Conservation (phyloP, 768 basidiomycete species). For the Clavulina sp. region DNA sequence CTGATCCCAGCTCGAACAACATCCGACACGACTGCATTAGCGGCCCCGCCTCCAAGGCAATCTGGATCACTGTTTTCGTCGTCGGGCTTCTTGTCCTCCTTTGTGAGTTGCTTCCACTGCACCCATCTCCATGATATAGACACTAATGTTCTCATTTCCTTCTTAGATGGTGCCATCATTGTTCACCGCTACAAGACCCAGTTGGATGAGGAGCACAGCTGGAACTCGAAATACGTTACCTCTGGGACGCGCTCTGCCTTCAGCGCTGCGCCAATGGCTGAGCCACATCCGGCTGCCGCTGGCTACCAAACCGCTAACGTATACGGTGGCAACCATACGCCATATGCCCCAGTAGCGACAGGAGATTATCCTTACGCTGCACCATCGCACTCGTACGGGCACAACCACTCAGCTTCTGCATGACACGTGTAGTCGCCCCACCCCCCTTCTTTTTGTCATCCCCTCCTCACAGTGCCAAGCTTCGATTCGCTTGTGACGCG, state of each 20-base stretch:
- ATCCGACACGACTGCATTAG: background rate
- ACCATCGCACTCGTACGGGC: background rate
- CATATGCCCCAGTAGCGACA: background rate
- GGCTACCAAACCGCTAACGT: background rate
- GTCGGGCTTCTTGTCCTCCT: background rate
- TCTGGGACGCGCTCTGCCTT: background rate
- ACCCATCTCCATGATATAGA: background rate
- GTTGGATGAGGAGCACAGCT: background rate
- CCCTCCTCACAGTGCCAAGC: background rate
- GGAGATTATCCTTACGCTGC: background rate
- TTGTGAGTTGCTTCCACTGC: background rate
- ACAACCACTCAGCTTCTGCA: background rate
- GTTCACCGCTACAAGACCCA: background rate
- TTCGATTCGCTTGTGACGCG: background rate
- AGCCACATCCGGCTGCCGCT: background rate
- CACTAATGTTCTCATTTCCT: background rate
- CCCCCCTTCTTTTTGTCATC: background rate
- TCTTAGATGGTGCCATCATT: background rate
- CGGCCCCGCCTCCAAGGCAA: background rate
- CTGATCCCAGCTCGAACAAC: background rate
- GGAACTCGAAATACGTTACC: too few relatives aligned
- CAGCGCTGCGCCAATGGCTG: background rate
- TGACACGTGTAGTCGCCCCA: background rate
- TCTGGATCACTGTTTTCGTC: background rate
- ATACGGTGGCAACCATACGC: background rate